phyloP scores from a whole-genome alignment of 2,329 filamentous ascomycete species.

The Neofusicoccum kwambonambiense region DNA sequence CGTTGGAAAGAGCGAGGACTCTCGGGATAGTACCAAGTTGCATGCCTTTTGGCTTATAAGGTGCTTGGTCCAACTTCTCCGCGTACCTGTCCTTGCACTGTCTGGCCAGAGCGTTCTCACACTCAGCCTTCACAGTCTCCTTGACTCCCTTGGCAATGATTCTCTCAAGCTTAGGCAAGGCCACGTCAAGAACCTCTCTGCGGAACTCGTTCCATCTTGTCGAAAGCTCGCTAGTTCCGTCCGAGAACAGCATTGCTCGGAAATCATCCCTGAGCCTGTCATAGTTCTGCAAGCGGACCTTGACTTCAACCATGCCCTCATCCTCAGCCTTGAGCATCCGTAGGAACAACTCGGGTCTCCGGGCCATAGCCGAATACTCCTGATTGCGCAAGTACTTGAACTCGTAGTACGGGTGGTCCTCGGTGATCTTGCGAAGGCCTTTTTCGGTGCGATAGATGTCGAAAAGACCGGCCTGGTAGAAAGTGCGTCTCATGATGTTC shows the following conservation, averaged over 20 bases:
- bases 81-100: constrained; percentile 86
- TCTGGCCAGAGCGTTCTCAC: constrained; percentile 88
- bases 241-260: constrained; percentile 82
- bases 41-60: constrained; percentile 93
- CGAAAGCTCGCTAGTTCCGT: constrained; percentile 91
- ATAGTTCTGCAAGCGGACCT: constrained; percentile 72
- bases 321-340: constrained; percentile 98
- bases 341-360: constrained; percentile 83
- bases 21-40: constrained; percentile 83
- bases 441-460: constrained; percentile 92
- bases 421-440: constrained; percentile 87
- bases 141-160: constrained; percentile 90
- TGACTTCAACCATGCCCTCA: constrained; percentile 86
- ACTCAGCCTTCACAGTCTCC: constrained; percentile 88
- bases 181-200: constrained; percentile 77
- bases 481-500: constrained; percentile 78
- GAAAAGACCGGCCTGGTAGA: constrained; percentile 79
- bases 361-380: constrained; percentile 75
- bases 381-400: constrained; percentile 95
- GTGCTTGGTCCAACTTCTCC: constrained; percentile 88
- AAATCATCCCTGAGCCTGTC: constrained; percentile 74
- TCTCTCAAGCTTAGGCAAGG: constrained; percentile 76
- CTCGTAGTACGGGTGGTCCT: constrained; percentile 94
- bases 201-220: constrained; percentile 93
- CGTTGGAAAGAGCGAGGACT: constrained; percentile 83